These are phyloP conservation scores for Xenoacremonium recifei DNA, from an alignment of 2,329 filamentous ascomycete genomes.

Conservation along the genomic window DNA sequence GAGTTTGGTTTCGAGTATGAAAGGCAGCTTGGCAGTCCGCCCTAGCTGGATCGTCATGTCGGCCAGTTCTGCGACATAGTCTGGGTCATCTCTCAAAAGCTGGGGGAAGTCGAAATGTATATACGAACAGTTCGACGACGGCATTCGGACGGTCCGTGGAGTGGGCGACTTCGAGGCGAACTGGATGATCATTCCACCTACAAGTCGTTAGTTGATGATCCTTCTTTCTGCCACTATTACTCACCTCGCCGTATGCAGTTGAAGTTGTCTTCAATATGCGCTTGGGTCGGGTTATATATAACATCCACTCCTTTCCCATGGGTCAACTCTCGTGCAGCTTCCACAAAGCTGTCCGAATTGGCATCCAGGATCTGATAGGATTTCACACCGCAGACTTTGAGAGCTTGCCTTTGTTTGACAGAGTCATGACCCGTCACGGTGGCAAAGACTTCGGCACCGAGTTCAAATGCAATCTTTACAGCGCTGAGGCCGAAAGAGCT, in stretches of 20 bases:
- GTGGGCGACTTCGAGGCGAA: slow-evolving; percentile 23
- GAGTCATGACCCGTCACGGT: slow-evolving; percentile 33
- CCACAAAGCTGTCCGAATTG: slow-evolving; percentile 33
- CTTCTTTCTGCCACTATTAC: slow-evolving; percentile 13
- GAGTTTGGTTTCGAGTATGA: neutral
- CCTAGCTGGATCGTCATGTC: slow-evolving; percentile 12
- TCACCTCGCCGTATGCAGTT: slow-evolving; percentile 36
- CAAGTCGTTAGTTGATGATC: neutral
- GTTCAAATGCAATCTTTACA: slow-evolving; percentile 36
- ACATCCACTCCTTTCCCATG: slow-evolving; percentile 37
- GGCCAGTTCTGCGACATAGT: slow-evolving; percentile 30
- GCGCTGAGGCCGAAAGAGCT: slow-evolving; percentile 44
- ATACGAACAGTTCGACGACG: slow-evolving; percentile 23
- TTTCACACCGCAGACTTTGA: slow-evolving; percentile 35
- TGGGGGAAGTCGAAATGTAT: slow-evolving; percentile 33
- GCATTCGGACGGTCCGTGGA: slow-evolving; percentile 11
- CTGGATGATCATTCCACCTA: slow-evolving; percentile 34
- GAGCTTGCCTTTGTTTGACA: slow-evolving; percentile 33
- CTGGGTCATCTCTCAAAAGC: slow-evolving; percentile 31
- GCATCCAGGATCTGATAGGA: slow-evolving; percentile 37
- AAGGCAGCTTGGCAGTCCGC: neutral
- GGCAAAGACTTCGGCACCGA: slow-evolving; percentile 40
- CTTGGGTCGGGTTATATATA: slow-evolving; percentile 45
- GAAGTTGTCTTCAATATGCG: slow-evolving; percentile 29
- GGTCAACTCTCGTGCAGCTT: slow-evolving; percentile 31